A percentile compares a stretch with the other conserved stretches of the same genome.
Evolutionary conservation across 2,329 filamentous ascomycete species (phyloP).

Genomic region (Volutella citrinella): DNA sequence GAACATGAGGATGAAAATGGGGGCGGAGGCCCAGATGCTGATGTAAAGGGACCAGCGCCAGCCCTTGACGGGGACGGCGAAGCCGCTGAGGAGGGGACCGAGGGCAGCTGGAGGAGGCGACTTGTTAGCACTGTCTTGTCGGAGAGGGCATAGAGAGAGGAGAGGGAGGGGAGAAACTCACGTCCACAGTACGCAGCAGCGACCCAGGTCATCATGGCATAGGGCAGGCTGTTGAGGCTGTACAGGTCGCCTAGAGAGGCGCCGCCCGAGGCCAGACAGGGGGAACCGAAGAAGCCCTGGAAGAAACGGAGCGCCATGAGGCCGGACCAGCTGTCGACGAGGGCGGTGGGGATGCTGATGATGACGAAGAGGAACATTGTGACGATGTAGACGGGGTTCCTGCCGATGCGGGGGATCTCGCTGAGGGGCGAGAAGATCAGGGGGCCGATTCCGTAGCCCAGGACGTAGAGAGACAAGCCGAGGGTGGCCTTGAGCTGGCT

Average conservation of each 20-base stretch:
- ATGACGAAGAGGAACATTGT: constrained; percentile 69
- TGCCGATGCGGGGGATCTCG: constrained; percentile 64
- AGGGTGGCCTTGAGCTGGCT: constrained; percentile 50
- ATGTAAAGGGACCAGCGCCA: constrained; percentile 67
- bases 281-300: constrained; percentile 64
- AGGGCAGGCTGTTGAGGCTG: constrained; percentile 52
- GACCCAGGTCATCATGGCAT: constrained; percentile 59
- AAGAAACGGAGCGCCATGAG: constrained; percentile 64
- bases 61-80: constrained; percentile 51
- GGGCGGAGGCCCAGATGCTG: constrained; percentile 59
- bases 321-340: constrained; percentile 61
- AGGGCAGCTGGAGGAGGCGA: constrained; percentile 45
- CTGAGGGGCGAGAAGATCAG: constrained; percentile 63
- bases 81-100: constrained; percentile 60
- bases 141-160: constrained; percentile 27
- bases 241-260: constrained; percentile 54
- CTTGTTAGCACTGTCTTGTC: constrained; percentile 27
- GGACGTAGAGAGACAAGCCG: constrained; percentile 60
- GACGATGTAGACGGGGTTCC: constrained; percentile 65
- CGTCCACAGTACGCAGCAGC: constrained; percentile 47
- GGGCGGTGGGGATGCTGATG: constrained; percentile 60
- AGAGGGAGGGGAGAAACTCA: constrained; percentile 18
- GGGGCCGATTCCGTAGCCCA: constrained; percentile 62
- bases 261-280: constrained; percentile 59
- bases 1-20: constrained; percentile 59